phyloP scores from a whole-genome alignment of 2,329 filamentous ascomycete genomes.

The Eurotiales sp. region DNA sequence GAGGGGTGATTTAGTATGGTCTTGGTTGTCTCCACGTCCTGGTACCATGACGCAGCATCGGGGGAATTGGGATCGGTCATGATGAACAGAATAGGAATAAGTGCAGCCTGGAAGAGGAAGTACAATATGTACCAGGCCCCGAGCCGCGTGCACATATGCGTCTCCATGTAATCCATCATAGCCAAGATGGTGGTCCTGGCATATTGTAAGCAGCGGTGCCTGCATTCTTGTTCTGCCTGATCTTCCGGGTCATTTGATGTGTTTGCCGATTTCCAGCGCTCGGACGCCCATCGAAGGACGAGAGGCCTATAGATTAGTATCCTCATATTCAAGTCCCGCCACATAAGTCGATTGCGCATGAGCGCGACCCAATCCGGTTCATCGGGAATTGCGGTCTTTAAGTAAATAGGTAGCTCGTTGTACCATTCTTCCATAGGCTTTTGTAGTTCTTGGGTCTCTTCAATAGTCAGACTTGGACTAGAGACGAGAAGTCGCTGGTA shows the following conservation, averaged over 20 bases:
- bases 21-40: constrained; percentile 40
- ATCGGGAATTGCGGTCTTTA: constrained; percentile 31
- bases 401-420: constrained; percentile 37
- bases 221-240: constrained; percentile 36
- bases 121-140: constrained; percentile 45
- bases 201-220: constrained; percentile 38
- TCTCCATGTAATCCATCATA: constrained; percentile 40
- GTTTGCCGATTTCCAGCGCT: constrained; percentile 30
- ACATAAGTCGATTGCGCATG: constrained; percentile 38
- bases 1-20: constrained; percentile 36
- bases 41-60: constrained; percentile 34
- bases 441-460: constrained; percentile 39
- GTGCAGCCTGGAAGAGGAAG: constrained; percentile 44
- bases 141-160: constrained; percentile 37
- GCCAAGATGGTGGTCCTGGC: constrained; percentile 40
- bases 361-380: constrained; percentile 36
- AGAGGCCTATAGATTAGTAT: constrained; percentile 44
- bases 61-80: constrained; percentile 39
- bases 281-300: constrained; percentile 38
- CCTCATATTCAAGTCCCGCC: constrained; percentile 43
- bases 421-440: constrained; percentile 44
- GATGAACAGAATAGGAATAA: constrained; percentile 43
- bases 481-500: constrained; percentile 45
- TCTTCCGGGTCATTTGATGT: constrained; percentile 28
- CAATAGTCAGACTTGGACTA: constrained; percentile 37